A percentile compares a stretch with the other conserved stretches of the same genome.
These are phyloP conservation scores for Cerrena zonata DNA, from an alignment of 1,284 basidiomycete genomes.

Conservation along the genomic window DNA sequence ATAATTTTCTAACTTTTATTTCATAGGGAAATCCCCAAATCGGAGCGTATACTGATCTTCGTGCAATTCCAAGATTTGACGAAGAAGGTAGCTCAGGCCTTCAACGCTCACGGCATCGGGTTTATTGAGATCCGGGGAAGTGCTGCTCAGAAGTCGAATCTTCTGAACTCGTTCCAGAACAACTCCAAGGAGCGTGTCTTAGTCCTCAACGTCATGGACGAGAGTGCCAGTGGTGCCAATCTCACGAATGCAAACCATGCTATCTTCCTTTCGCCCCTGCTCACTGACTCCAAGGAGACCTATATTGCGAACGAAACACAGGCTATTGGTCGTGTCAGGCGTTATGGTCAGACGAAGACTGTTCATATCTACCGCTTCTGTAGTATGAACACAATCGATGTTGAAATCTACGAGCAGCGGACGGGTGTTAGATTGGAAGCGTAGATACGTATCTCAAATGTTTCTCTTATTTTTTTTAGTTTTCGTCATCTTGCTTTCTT, in stretches of 20 bases:
- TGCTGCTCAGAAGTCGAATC: slow-evolving; percentile 72
- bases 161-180: slow-evolving; percentile 79
- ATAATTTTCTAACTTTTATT: background rate
- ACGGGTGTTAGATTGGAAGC: slow-evolving; percentile 19
- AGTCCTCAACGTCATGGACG: slow-evolving; percentile 87
- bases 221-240: slow-evolving; percentile 89
- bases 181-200: slow-evolving; percentile 73
- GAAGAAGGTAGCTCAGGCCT: slow-evolving; percentile 82
- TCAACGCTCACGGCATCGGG: slow-evolving; percentile 64
- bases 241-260: slow-evolving; percentile 91
- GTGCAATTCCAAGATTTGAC: slow-evolving; percentile 92
- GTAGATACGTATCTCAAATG: background rate
- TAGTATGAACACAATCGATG: slow-evolving; percentile 80
- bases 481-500: background rate
- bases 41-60: slow-evolving; percentile 84
- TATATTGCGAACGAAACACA: slow-evolving; percentile 86
- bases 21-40: slow-evolving; percentile 63
- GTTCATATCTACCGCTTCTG: slow-evolving; percentile 81
- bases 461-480: background rate
- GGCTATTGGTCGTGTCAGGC: slow-evolving; percentile 81
- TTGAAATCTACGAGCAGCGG: slow-evolving; percentile 64
- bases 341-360: slow-evolving; percentile 78
- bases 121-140: slow-evolving; percentile 81
- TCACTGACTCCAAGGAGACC: slow-evolving; percentile 74
- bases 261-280: slow-evolving; percentile 87